A percentile compares a stretch with the other conserved stretches of the same genome.
phyloP scores from a whole-genome alignment of 1,284 basidiomycete species.

The Irpex sp. region DNA sequence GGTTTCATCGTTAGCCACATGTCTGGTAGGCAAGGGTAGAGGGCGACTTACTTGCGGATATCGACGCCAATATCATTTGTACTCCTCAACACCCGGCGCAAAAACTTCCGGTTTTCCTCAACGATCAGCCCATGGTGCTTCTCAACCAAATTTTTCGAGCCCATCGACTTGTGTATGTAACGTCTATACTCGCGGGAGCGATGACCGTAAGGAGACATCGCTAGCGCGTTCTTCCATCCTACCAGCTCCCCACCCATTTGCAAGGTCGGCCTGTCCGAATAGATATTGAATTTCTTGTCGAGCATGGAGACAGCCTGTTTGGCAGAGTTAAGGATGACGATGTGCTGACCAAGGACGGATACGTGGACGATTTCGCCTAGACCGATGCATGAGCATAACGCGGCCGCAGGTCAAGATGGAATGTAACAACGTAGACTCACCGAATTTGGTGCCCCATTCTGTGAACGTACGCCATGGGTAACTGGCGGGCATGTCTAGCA shows the following conservation, averaged over 20 bases:
- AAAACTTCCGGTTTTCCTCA: conserved; percentile 50
- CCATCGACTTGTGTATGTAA: conserved; percentile 55
- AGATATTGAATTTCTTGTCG: conserved; percentile 63
- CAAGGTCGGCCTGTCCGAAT: conserved; percentile 59
- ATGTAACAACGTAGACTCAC: conserved; percentile 11
- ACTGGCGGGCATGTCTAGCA: conserved; percentile 26
- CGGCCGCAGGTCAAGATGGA: neutral
- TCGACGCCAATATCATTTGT: conserved; percentile 51
- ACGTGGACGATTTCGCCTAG: conserved; percentile 32
- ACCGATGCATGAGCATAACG: neutral
- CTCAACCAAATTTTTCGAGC: conserved; percentile 45
- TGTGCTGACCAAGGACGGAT: conserved; percentile 55
- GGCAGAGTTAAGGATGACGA: conserved; percentile 57
- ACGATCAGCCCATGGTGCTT: conserved; percentile 48
- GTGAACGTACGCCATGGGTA: conserved; percentile 27
- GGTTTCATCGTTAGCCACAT: conserved; percentile 21
- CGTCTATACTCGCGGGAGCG: conserved; percentile 60
- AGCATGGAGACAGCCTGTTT: conserved; percentile 55
- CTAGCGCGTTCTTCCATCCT: conserved; percentile 64
- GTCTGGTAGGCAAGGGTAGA: neutral
- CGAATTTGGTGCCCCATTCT: conserved; percentile 25
- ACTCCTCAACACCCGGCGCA: conserved; percentile 49
- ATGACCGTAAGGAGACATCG: conserved; percentile 58
- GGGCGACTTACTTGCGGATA: conserved; percentile 47
- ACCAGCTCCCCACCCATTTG: conserved; percentile 46